These are phyloP conservation scores for Citrus mangshanensis DNA, from an alignment of 345 rosid genomes.

Conservation along the genomic window DNA sequence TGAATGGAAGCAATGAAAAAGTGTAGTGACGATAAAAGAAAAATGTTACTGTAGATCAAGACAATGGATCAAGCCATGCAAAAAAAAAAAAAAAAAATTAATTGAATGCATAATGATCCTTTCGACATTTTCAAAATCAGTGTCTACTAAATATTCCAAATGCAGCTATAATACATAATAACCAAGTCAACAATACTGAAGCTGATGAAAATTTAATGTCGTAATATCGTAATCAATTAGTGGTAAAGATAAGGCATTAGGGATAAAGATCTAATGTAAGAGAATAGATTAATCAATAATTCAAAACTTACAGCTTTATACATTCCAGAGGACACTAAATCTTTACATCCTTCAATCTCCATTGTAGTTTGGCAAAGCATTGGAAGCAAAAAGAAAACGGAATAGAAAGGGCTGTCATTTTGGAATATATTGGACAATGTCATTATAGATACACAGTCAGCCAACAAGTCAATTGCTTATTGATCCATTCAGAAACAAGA, in stretches of 20 bases:
- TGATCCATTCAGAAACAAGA: not conserved
- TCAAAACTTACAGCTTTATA: conserved; percentile 57
- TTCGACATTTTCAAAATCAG: not conserved
- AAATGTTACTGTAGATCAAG: not conserved
- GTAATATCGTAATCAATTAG: not conserved
- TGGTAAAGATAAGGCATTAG: conserved; percentile 3
- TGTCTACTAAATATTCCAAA: not conserved
- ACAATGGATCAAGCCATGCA: not conserved
- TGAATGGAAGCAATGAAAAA: not conserved
- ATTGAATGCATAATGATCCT: not conserved
- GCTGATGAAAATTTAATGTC: not conserved
- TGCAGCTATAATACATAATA: not conserved
- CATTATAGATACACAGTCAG: conserved; percentile 17
- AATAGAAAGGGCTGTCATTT: conserved; percentile 63
- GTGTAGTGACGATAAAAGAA: not conserved
- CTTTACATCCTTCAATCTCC: conserved; percentile 63
- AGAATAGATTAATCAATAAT: conserved; percentile 4
- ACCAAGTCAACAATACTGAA: not conserved
- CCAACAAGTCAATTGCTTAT: not conserved
- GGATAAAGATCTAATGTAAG: not conserved
- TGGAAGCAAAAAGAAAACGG: conserved; percentile 77
- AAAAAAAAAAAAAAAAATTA: not conserved
- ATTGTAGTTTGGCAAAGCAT: conserved; percentile 85
- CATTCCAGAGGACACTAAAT: conserved; percentile 56
- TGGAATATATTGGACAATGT: conserved; percentile 14